phyloP scores from a whole-genome alignment of 2,329 filamentous ascomycete species.

The Xylaria sp. region DNA sequence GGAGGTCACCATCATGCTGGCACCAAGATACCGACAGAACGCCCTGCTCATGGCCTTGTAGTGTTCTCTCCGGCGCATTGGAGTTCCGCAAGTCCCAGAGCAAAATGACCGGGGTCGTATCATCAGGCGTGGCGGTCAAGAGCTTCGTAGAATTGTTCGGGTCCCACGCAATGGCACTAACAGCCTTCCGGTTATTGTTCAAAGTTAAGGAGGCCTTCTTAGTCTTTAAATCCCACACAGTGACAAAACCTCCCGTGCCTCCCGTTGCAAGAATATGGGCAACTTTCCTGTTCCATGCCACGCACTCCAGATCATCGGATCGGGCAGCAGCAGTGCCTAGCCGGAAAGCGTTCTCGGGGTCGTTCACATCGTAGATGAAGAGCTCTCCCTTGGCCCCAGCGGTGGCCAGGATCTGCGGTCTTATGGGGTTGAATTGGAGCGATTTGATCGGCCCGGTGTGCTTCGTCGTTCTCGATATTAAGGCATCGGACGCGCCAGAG shows the following conservation, averaged over 20 bases:
- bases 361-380: slow-evolving; percentile 92
- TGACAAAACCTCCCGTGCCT: slow-evolving; percentile 90
- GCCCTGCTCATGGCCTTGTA: slow-evolving; percentile 92
- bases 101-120: slow-evolving; percentile 83
- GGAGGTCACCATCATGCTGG: slow-evolving; percentile 80
- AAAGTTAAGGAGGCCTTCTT: slow-evolving; percentile 97
- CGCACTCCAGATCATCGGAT: slow-evolving; percentile 91
- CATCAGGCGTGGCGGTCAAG: slow-evolving; percentile 87
- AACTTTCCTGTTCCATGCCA: slow-evolving; percentile 99
- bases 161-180: slow-evolving; percentile 97
- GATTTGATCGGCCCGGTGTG: slow-evolving; percentile 93
- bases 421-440: slow-evolving; percentile 93
- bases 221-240: slow-evolving; percentile 97
- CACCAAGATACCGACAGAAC: slow-evolving; percentile 96
- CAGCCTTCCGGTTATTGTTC: slow-evolving; percentile 92
- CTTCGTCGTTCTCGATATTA: slow-evolving; percentile 84
- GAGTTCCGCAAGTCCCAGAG: slow-evolving; percentile 97
- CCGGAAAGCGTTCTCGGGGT: slow-evolving; percentile 83
- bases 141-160: slow-evolving; percentile 94
- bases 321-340: slow-evolving; percentile 86
- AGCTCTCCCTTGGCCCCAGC: slow-evolving; percentile 95
- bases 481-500: slow-evolving; percentile 65
- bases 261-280: slow-evolving; percentile 95
- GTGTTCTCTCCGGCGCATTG: slow-evolving; percentile 85
- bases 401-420: slow-evolving; percentile 87